A percentile compares a stretch with the other conserved stretches of the same genome.
Evolutionary conservation across 805 yeast genomes (phyloP).

Genomic region (Starmerella sirachaensis): DNA sequence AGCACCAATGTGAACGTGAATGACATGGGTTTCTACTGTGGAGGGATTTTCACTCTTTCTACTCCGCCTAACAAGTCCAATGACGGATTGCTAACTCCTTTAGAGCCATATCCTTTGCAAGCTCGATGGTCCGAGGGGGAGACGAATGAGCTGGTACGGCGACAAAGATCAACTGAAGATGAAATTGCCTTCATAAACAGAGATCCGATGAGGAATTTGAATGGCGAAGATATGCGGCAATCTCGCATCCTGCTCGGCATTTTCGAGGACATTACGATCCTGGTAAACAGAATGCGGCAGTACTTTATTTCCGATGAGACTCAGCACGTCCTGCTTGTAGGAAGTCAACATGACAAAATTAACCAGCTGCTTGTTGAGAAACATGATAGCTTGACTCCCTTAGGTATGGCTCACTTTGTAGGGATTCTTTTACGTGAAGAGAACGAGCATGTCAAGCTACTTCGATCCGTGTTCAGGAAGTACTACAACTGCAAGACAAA

Average conservation of each 20-base stretch:
- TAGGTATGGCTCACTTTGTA: no score
- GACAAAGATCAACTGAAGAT: no score
- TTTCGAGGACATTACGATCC: slow-evolving; percentile 10
- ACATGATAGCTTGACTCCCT: no score
- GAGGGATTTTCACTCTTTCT: slow-evolving; percentile 15
- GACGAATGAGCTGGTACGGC: not conserved
- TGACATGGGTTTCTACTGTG: slow-evolving; percentile 14
- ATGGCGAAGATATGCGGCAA: slow-evolving; percentile 1
- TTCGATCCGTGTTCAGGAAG: slow-evolving; percentile 3
- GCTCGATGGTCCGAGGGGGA: not conserved
- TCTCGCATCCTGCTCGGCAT: slow-evolving; percentile 3
- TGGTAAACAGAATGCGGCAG: not conserved
- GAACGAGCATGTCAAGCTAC: no score
- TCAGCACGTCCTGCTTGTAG: no score
- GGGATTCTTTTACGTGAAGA: no score
- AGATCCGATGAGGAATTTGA: not conserved
- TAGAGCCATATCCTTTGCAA: slow-evolving; percentile 11
- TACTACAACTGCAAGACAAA: slow-evolving; percentile 3
- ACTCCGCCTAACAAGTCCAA: slow-evolving; percentile 5
- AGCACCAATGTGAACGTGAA: not conserved
- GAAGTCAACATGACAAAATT: no score
- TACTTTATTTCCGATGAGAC: no score
- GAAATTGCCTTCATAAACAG: no score
- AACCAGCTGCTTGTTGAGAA: no score
- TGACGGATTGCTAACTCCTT: slow-evolving; percentile 13